A percentile compares a stretch with the other conserved stretches of the same genome.
phyloP scores from a whole-genome alignment of 2,329 filamentous ascomycete species.

The Fusarium praegraminearum region DNA sequence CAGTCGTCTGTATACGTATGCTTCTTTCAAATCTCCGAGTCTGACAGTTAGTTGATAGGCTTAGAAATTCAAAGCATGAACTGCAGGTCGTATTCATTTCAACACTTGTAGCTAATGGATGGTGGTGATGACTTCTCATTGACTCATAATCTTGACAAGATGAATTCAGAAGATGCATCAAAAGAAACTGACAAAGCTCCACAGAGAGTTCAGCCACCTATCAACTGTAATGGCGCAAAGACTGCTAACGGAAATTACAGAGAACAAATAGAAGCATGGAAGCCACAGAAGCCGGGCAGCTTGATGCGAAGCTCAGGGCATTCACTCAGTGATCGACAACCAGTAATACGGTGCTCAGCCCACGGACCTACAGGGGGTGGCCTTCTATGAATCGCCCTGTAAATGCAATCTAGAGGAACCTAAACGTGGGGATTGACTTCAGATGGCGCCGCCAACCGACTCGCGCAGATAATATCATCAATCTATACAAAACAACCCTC shows the following conservation, averaged over 20 bases:
- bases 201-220: background rate
- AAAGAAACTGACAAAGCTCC: background rate
- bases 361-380: background rate
- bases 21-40: constrained; percentile 13
- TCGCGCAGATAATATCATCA: background rate
- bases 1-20: background rate
- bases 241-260: background rate
- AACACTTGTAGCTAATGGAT: background rate
- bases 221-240: background rate
- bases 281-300: background rate
- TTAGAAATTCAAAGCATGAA: background rate
- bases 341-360: background rate
- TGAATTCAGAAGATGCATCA: background rate
- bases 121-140: background rate
- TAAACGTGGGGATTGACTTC: background rate
- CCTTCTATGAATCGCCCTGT: background rate
- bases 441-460: background rate
- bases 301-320: background rate
- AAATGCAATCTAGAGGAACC: background rate
- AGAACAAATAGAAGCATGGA: constrained; percentile 1
- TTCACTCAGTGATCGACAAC: background rate
- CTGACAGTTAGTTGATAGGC: background rate
- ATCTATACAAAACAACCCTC: background rate
- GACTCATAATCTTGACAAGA: background rate
- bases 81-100: constrained; percentile 1